Evolutionary conservation across 2,329 filamentous ascomycete genomes (phyloP).

Genomic region (Aspergillus ibericus): DNA sequence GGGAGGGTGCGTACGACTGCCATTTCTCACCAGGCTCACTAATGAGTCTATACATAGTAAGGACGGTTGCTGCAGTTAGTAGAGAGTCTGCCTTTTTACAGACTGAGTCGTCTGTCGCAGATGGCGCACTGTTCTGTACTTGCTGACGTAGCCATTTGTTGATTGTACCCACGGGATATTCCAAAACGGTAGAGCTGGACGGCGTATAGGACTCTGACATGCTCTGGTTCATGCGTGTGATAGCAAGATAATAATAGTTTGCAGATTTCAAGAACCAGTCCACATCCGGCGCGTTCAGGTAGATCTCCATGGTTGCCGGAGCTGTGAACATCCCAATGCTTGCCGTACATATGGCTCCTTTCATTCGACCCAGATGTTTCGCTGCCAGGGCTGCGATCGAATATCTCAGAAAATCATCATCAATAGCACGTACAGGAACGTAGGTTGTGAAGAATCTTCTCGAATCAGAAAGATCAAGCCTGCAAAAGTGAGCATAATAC

Average conservation of each 20-base stretch:
- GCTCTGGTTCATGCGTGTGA: slow-evolving; percentile 49
- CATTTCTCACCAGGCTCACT: slow-evolving; percentile 61
- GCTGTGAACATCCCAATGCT: slow-evolving; percentile 29
- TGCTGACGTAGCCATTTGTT: slow-evolving; percentile 26
- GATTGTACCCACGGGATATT: slow-evolving; percentile 32
- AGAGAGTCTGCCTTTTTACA: slow-evolving; percentile 57
- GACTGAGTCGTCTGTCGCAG: slow-evolving; percentile 18
- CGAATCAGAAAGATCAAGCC: slow-evolving; percentile 43
- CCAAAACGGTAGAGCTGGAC: slow-evolving; percentile 32
- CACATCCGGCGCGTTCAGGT: slow-evolving; percentile 44
- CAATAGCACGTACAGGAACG: slow-evolving; percentile 39
- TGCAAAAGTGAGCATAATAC: slow-evolving; percentile 18
- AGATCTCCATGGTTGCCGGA: slow-evolving; percentile 52
- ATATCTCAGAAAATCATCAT: slow-evolving; percentile 35
- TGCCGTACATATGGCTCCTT: slow-evolving; percentile 25
- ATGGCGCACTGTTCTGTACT: slow-evolving; percentile 9
- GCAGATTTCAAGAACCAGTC: slow-evolving; percentile 63
- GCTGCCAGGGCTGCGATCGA: slow-evolving; percentile 41
- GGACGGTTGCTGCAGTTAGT: slow-evolving; percentile 60
- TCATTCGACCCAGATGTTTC: slow-evolving; percentile 40
- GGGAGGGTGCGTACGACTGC: slow-evolving; percentile 42
- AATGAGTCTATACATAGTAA: slow-evolving; percentile 65
- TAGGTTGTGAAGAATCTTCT: slow-evolving; percentile 41
- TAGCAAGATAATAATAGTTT: slow-evolving; percentile 61
- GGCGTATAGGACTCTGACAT: slow-evolving; percentile 33